Evolutionary conservation across 2,329 filamentous ascomycete species (phyloP).

Genomic region (Dothidotthia symphoricarpi): DNA sequence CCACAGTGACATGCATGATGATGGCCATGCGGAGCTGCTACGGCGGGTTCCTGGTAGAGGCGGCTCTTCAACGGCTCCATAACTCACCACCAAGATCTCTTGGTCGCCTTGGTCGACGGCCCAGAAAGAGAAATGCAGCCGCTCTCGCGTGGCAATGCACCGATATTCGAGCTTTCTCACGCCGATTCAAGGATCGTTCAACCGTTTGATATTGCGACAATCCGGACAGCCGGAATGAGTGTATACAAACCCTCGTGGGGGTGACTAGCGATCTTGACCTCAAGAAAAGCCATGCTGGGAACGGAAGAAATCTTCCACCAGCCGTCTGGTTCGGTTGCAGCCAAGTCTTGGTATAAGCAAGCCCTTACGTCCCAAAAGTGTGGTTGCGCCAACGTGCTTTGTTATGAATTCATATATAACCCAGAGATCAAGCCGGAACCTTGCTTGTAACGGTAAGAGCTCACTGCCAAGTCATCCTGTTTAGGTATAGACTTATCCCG

Average conservation of each 20-base stretch:
- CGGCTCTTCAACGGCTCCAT: constrained; percentile 8
- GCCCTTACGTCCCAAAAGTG: too few relatives aligned
- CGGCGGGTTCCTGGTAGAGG: constrained; percentile 12
- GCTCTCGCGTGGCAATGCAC: constrained; percentile 19
- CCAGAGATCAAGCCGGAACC: too few relatives aligned
- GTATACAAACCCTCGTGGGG: constrained; percentile 3
- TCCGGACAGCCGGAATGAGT: constrained; percentile 4
- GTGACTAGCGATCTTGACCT: constrained; percentile 2
- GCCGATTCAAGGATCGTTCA: constrained; percentile 10
- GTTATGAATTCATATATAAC: too few relatives aligned
- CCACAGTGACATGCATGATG: constrained; percentile 16
- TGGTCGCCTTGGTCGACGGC: constrained; percentile 3
- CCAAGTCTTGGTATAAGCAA: too few relatives aligned
- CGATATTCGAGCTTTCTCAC: constrained; percentile 17
- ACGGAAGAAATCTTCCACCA: constrained; percentile 27
- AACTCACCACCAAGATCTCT: constrained; percentile 8
- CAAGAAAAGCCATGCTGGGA: constrained; percentile 1
- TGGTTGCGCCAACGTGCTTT: too few relatives aligned
- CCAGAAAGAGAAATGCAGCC: constrained; percentile 6
- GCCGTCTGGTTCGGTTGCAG: constrained; percentile 11
- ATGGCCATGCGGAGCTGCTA: constrained; percentile 17
- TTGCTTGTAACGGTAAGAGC: too few relatives aligned
- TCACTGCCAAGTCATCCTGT: too few relatives aligned
- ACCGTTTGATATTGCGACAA: constrained; percentile 2
- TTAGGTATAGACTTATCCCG: too few relatives aligned